A percentile compares a stretch with the other conserved stretches of the same genome.
These are phyloP conservation scores for Aspergillus sp. DNA, from an alignment of 2,329 filamentous ascomycete genomes.

Conservation along the genomic window DNA sequence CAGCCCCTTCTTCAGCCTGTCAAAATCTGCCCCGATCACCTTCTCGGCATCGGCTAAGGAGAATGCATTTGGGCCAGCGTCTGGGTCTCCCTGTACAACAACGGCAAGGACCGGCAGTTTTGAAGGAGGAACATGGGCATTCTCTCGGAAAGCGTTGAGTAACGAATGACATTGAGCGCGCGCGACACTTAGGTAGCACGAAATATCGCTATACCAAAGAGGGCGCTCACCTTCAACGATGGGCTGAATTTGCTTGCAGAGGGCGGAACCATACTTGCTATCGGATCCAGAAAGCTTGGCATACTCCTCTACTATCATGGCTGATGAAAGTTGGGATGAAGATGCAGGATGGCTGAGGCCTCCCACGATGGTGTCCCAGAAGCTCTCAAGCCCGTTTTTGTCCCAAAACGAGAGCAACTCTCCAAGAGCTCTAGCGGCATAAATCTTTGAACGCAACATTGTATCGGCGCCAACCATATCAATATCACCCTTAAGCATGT, in stretches of 20 bases:
- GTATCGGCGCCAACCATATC: conserved; percentile 89
- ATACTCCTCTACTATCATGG: conserved; percentile 85
- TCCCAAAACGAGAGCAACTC: conserved; percentile 78
- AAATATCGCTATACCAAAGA: conserved; percentile 80
- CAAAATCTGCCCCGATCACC: conserved; percentile 80
- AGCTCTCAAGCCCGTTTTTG: conserved; percentile 46
- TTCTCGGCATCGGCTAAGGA: conserved; percentile 85
- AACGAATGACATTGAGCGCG: conserved; percentile 89
- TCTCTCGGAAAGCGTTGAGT: conserved; percentile 86
- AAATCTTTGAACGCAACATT: conserved; percentile 85
- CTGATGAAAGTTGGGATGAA: conserved; percentile 80
- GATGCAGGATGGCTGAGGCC: conserved; percentile 72
- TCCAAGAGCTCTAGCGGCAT: conserved; percentile 81
- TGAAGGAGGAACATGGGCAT: conserved; percentile 73
- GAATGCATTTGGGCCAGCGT: conserved; percentile 90
- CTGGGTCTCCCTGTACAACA: conserved; percentile 87
- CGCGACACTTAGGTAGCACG: conserved; percentile 84
- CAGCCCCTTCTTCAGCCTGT: conserved; percentile 83
- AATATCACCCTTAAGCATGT: conserved; percentile 96
- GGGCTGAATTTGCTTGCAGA: conserved; percentile 63
- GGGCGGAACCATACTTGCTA: conserved; percentile 33
- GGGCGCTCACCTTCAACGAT: conserved; percentile 83
- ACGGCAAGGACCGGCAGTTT: conserved; percentile 81
- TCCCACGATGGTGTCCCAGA: conserved; percentile 67
- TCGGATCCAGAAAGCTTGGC: conserved; percentile 55